Percentiles rank a stretch among this genome's conserved stretches.
phyloP scores from a whole-genome alignment of 306 rosid species.

The Parietaria judaica region DNA sequence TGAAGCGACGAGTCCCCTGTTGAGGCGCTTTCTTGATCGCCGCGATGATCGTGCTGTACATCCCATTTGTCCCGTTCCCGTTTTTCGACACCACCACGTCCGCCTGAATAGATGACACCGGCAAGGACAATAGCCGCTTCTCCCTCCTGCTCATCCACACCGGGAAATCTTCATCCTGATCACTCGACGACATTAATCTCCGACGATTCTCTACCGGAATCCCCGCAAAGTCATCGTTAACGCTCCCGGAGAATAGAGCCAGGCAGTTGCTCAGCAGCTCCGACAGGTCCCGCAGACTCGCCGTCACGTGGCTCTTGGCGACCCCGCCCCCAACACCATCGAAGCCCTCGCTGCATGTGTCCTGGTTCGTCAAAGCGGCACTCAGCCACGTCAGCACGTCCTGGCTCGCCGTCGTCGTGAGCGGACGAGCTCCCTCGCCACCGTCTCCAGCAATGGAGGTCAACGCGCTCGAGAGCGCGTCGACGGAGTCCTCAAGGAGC shows the following conservation, averaged over 20 bases:
- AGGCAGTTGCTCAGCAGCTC: slow-evolving; percentile 72
- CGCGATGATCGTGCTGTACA: slow-evolving; percentile 50
- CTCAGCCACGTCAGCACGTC: slow-evolving; percentile 90
- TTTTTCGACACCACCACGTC: slow-evolving; percentile 56
- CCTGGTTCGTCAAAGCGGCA: slow-evolving; percentile 74
- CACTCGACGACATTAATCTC: slow-evolving; percentile 34
- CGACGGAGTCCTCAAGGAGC: slow-evolving; percentile 72
- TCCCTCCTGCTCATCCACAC: slow-evolving; percentile 55
- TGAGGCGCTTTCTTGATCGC: slow-evolving; percentile 77
- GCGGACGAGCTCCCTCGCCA: neutral
- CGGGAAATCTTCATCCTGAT: slow-evolving; percentile 41
- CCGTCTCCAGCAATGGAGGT: slow-evolving; percentile 16
- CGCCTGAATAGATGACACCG: slow-evolving; percentile 50
- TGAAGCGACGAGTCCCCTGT: slow-evolving; percentile 37
- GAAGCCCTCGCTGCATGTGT: slow-evolving; percentile 74
- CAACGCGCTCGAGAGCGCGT: slow-evolving; percentile 51
- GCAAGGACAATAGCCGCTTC: slow-evolving; percentile 46
- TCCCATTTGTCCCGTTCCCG: slow-evolving; percentile 46
- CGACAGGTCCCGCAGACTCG: slow-evolving; percentile 47
- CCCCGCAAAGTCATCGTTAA: slow-evolving; percentile 54
- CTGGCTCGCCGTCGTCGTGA: slow-evolving; percentile 9
- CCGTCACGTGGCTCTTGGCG: slow-evolving; percentile 39
- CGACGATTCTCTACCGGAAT: slow-evolving; percentile 66
- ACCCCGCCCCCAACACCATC: slow-evolving; percentile 26
- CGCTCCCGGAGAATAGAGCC: slow-evolving; percentile 47